Percentiles rank a stretch among this genome's conserved stretches.
Conservation (phyloP, 148 eudicot species). For the Rhododendron mucronatum region DNA sequence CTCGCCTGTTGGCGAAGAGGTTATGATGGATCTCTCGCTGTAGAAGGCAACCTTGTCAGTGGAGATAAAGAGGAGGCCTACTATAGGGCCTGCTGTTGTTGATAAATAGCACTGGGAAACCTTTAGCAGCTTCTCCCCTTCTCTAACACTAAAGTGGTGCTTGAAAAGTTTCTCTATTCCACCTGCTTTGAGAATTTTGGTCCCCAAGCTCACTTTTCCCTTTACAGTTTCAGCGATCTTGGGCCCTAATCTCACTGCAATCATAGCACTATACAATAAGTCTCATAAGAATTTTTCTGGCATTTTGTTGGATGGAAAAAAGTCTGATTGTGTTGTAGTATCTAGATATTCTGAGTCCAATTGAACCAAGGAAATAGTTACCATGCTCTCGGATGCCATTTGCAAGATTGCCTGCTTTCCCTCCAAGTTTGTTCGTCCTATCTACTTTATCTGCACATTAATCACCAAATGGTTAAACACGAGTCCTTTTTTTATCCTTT, state of each 20-base stretch:
- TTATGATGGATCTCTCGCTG: conserved; percentile 38
- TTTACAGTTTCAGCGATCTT: conserved; percentile 24
- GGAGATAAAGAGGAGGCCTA: conserved; percentile 49
- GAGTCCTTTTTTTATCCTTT: not conserved
- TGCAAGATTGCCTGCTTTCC: conserved; percentile 1
- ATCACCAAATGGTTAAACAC: not conserved
- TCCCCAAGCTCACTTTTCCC: conserved; percentile 41
- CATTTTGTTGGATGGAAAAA: not conserved
- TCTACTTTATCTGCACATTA: not conserved
- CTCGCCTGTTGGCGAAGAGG: conserved; percentile 27
- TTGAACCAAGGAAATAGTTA: not conserved
- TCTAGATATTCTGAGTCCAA: not conserved
- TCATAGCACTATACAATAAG: not conserved
- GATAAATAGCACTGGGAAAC: conserved; percentile 44
- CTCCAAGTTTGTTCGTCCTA: not conserved
- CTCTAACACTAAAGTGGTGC: conserved; percentile 26
- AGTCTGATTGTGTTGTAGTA: not conserved
- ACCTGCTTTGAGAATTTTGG: conserved; percentile 30
- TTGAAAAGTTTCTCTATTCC: conserved; percentile 39
- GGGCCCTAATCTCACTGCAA: conserved; percentile 3
- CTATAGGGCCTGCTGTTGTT: conserved; percentile 53
- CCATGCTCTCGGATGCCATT: conserved; percentile 2
- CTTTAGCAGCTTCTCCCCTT: conserved; percentile 42
- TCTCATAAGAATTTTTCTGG: not conserved
- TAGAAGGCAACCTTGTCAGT: conserved; percentile 44